Evolutionary conservation across 495 filamentous ascomycete genomes (phyloP), one percentile per base, ranked within the genome.

Genomic region (Lasiosphaeria ovina): DNA sequence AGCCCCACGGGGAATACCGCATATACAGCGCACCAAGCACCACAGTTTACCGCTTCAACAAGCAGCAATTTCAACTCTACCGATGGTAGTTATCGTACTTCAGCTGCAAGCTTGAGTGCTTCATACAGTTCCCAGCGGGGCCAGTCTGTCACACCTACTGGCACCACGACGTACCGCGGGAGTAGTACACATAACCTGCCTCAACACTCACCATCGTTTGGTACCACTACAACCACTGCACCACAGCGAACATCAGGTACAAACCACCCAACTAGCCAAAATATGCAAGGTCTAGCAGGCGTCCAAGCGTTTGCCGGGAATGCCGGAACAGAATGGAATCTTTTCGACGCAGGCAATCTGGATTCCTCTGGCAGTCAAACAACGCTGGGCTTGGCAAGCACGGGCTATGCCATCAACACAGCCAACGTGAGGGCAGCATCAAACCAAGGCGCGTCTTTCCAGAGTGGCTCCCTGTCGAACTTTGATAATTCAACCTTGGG

Each of bases 31-130:
- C 68, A 73, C 17, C 77, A 77, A 48, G 74, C 77, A 35, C 72
- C 76, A 12, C 77, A 79, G 44, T 80, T 79, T 54, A 65, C 70
- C n/a, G 48, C 74, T 6, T 68, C 76, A 44, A 67, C 72, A 10
- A 77, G 64, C 59, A 74, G 63, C 38, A 68, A 61, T 40, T 71
- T 78, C 32, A 70, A 65, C 55, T 55, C 73, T 33, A 56, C 69
- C n/a, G 72, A 79, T 40, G 65, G 55, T 36, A 73, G 62, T 52
- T 80, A 79, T 58, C 72, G 77, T 38, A 66, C 65, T 42, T 71
- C 76, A 1, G 62, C 73, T 11, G 34, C 64, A 11, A 31, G 35
- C 8, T 42, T 65, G 24, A 73, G 48, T 36, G 70, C 72, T 31
- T 65, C 74, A 4, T 78, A 76, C 55, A 64, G 65, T 24, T 58